These are phyloP conservation scores for Coemansia sp. DNA, from an alignment of 192 early-diverging fungal genomes.

Conservation along the genomic window DNA sequence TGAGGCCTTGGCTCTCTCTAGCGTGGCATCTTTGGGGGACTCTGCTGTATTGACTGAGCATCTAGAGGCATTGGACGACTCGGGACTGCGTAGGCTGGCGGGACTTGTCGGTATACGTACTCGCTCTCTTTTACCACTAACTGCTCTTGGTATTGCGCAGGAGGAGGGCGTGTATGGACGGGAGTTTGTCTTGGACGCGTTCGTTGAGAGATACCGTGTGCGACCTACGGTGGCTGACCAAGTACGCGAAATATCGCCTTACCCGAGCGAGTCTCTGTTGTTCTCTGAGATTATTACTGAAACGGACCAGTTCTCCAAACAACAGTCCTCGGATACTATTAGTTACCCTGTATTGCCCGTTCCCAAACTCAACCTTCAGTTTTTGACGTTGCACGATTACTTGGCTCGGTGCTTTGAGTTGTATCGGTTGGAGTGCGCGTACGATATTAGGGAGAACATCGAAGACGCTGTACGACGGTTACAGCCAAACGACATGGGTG, in stretches of 20 bases:
- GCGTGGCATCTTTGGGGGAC: slow-evolving; percentile 67
- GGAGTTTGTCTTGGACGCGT: slow-evolving; percentile 62
- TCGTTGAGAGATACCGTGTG: slow-evolving; percentile 24
- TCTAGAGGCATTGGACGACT: slow-evolving; percentile 58
- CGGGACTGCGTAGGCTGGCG: slow-evolving; percentile 64
- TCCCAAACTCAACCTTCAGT: slow-evolving; percentile 95
- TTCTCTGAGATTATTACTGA: slow-evolving; percentile 75
- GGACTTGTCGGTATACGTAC: slow-evolving; percentile 68
- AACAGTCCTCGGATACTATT: slow-evolving; percentile 24
- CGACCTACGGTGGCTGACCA: slow-evolving; percentile 15
- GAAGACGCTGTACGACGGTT: slow-evolving; percentile 86
- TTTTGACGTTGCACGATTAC: slow-evolving; percentile 91
- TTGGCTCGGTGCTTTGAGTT: slow-evolving; percentile 84
- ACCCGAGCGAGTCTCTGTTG: slow-evolving; percentile 59
- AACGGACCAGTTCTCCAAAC: slow-evolving; percentile 62
- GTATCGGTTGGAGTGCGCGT: slow-evolving; percentile 80
- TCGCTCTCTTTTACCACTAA: slow-evolving; percentile 22
- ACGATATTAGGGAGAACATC: slow-evolving; percentile 85
- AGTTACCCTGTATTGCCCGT: slow-evolving; percentile 45
- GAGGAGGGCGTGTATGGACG: slow-evolving; percentile 19
- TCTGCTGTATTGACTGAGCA: slow-evolving; percentile 48
- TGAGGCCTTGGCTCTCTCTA: slow-evolving; percentile 75
- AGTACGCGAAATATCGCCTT: slow-evolving; percentile 26
- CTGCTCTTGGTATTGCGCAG: slow-evolving; percentile 12
- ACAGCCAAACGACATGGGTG: slow-evolving; percentile 68